These are phyloP conservation scores for Didymella lethalis DNA, from an alignment of 2,329 filamentous ascomycete species.

Conservation along the genomic window DNA sequence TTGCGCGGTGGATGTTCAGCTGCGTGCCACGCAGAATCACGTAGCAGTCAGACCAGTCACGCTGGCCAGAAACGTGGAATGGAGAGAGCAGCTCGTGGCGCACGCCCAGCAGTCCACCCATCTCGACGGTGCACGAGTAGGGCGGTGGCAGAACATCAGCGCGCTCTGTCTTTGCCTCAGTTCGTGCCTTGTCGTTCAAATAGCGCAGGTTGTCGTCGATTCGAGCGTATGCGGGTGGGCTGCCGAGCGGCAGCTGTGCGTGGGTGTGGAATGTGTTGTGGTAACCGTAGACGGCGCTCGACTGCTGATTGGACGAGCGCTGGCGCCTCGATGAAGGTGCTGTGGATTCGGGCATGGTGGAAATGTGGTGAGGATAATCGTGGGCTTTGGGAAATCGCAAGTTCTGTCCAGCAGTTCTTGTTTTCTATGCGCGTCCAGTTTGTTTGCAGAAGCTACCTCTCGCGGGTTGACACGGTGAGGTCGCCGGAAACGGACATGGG, in stretches of 20 bases:
- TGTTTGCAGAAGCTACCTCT: constrained; percentile 22
- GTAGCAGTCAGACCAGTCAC: constrained; percentile 70
- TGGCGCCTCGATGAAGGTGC: constrained; percentile 19
- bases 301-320: constrained; percentile 31
- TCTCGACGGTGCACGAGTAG: constrained; percentile 49
- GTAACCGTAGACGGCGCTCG: constrained; percentile 49
- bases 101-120: constrained; percentile 53
- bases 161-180: constrained; percentile 29
- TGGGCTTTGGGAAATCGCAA: constrained; percentile 5
- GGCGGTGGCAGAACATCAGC: constrained; percentile 38
- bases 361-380: constrained; percentile 4
- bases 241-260: constrained; percentile 35
- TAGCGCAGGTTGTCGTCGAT: constrained; percentile 36
- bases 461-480: constrained; percentile 12
- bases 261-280: constrained; percentile 55
- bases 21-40: constrained; percentile 73
- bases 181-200: constrained; percentile 34
- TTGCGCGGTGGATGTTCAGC: constrained; percentile 70
- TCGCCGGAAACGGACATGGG: constrained; percentile 19
- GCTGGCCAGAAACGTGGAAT: constrained; percentile 67
- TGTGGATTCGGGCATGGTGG: constrained; percentile 17
- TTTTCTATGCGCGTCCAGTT: constrained; percentile 20
- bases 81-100: constrained; percentile 73
- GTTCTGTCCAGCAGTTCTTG: constrained; percentile 12
- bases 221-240: constrained; percentile 45